Evolutionary conservation across 306 rosid genomes (phyloP).

Genomic region (Erythrophleum fordii): DNA sequence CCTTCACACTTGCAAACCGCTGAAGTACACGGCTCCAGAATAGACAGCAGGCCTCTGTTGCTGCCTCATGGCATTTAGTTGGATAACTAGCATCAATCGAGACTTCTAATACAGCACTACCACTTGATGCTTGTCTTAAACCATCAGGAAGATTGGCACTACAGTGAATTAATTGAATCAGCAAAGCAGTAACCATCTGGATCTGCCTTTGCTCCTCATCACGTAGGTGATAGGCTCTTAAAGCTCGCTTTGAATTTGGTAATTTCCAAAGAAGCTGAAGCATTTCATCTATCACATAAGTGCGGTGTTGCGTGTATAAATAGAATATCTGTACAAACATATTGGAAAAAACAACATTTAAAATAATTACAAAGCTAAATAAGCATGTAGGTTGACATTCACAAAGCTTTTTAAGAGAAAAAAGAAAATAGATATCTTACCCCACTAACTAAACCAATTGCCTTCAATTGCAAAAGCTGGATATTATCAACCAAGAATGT

Average conservation of each 20-base stretch:
- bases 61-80: slow-evolving; percentile 72
- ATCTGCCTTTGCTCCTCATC: slow-evolving; percentile 98
- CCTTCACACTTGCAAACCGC: slow-evolving; percentile 82
- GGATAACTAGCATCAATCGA: slow-evolving; percentile 70
- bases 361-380: slow-evolving; percentile 4
- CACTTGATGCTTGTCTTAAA: slow-evolving; percentile 72
- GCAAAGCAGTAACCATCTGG: slow-evolving; percentile 94
- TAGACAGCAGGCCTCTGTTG: slow-evolving; percentile 76
- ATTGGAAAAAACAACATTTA: slow-evolving; percentile 15
- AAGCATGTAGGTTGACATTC: slow-evolving; percentile 20
- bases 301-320: slow-evolving; percentile 82
- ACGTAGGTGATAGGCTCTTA: slow-evolving; percentile 85
- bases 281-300: slow-evolving; percentile 91
- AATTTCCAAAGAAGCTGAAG: slow-evolving; percentile 88
- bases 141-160: slow-evolving; percentile 93
- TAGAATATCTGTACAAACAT: slow-evolving; percentile 84
- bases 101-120: slow-evolving; percentile 78
- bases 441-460: slow-evolving; percentile 89
- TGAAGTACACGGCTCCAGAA: slow-evolving; percentile 95
- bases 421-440: slow-evolving; percentile 56
- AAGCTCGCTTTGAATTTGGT: slow-evolving; percentile 86
- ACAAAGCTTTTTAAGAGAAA: slow-evolving; percentile 26
- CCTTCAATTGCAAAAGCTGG: slow-evolving; percentile 96
- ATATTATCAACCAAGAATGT: slow-evolving; percentile 94
- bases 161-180: slow-evolving; percentile 87